Base-by-base conservation (phyloP, 2,329 filamentous ascomycete genomes). In the Nemania sp. region DNA sequence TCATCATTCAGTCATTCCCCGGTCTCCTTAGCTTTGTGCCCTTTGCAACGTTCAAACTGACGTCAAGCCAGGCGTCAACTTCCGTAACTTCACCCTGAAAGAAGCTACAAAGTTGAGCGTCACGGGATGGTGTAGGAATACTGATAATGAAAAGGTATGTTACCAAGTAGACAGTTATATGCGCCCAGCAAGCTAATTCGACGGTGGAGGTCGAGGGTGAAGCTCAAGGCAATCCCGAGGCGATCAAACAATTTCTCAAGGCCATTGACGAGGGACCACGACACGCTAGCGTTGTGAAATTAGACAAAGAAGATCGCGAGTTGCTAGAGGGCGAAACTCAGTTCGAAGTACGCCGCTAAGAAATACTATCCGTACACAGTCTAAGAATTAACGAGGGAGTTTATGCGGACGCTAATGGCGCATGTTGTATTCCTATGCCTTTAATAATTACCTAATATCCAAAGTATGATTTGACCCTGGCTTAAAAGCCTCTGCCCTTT, bases 141-240 rank as follows among this genome's bases (percentile, higher is more conserved):
- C 86, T 0, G 74, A 81, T 1, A 82, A 87, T 66, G 84, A 86
- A 70, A 89, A 88, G 80, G 88, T 85, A 52, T 24, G 56, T n/a
- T n/a, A 18, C 45, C 27, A 2, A 11, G 18, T 41, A 51, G 1
- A 27, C 29, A 32, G 2, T n/a, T 2, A 29, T 20, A 51, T 43
- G 35, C 3, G 32, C 10, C 26, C 51, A 4, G 20, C 52, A 56
- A 66, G 59, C 73, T 74, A 62, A 69, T 57, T 53, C 60, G 20
- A 65, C 24, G 26, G 11, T 59, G 5, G 54, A 97, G 93, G 94
- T 98, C 54, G 89, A 93, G 76, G 95, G 95, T 27, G 94, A 98
- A 81, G 94, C 91, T 5, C 95, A 98, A 78, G 94, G 93, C 32
- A 84, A 87, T 1, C 85, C 89, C 1, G 85, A 88, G 0, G 80